These are phyloP conservation scores for Neofusicoccum sp. DNA, from an alignment of 2,329 filamentous ascomycete species.

Conservation along the genomic window DNA sequence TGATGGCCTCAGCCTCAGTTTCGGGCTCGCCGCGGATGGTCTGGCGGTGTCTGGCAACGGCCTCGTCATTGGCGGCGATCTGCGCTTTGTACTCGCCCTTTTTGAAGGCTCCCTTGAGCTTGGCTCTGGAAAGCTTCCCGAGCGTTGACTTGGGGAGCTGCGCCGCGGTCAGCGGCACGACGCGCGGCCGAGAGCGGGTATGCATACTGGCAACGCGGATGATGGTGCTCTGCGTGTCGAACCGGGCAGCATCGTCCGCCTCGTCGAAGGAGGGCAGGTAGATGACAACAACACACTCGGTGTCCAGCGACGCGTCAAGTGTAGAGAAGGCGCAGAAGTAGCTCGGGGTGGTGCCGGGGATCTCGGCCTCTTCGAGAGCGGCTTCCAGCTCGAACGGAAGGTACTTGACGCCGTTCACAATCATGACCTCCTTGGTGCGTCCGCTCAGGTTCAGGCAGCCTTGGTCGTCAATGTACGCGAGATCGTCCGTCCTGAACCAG, in stretches of 20 bases:
- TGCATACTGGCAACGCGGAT: conserved; percentile 23
- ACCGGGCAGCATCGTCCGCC: conserved; percentile 28
- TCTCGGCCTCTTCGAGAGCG: conserved; percentile 26
- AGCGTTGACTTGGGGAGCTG: conserved; percentile 41
- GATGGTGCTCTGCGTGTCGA: conserved; percentile 29
- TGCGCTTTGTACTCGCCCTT: conserved; percentile 32
- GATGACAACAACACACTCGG: conserved; percentile 46
- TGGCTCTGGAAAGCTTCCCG: conserved; percentile 47
- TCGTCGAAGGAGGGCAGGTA: conserved; percentile 39
- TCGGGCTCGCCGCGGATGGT: background rate
- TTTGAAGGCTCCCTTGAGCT: conserved; percentile 35
- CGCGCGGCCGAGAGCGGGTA: conserved; percentile 24
- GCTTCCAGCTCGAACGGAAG: conserved; percentile 27
- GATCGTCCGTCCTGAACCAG: conserved; percentile 32
- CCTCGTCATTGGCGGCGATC: background rate
- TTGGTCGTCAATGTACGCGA: conserved; percentile 28
- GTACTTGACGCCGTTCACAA: conserved; percentile 31
- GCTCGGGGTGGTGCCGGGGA: conserved; percentile 16
- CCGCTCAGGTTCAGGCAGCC: conserved; percentile 29
- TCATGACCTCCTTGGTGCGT: conserved; percentile 30
- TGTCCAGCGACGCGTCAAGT: conserved; percentile 26
- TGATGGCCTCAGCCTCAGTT: background rate
- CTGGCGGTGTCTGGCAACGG: background rate
- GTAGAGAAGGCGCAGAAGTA: conserved; percentile 6
- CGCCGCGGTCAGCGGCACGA: background rate